Conservation (phyloP, 192 early-diverging fungal genomes). For the Coemansia biformis region DNA sequence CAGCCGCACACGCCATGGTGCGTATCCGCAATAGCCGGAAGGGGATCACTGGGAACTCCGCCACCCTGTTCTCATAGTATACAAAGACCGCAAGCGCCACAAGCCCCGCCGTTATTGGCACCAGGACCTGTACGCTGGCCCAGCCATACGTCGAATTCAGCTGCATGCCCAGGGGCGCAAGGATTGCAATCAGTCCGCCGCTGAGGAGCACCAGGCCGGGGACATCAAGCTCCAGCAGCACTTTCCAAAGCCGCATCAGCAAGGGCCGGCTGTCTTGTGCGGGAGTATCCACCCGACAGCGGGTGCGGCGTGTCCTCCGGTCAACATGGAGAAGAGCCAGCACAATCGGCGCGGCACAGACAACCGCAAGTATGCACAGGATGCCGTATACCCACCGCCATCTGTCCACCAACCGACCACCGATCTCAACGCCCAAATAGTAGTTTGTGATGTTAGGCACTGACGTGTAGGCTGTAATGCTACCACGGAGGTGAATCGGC, state of each 20-base stretch:
- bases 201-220: slow-evolving; percentile 29
- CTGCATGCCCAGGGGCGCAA: slow-evolving; percentile 45
- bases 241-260: slow-evolving; percentile 2
- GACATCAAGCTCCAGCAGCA: slow-evolving; percentile 31
- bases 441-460: slow-evolving; percentile 43
- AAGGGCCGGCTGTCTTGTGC: neutral
- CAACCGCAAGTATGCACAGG: slow-evolving; percentile 29
- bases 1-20: slow-evolving; percentile 37
- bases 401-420: slow-evolving; percentile 11
- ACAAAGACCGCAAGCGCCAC: slow-evolving; percentile 31
- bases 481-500: slow-evolving; percentile 36
- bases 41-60: slow-evolving; percentile 61
- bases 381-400: slow-evolving; percentile 50
- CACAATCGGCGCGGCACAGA: slow-evolving; percentile 24
- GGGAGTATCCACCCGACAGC: neutral
- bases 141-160: slow-evolving; percentile 51
- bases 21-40: slow-evolving; percentile 35
- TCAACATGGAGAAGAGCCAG: slow-evolving; percentile 23
- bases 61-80: slow-evolving; percentile 54
- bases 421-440: slow-evolving; percentile 39
- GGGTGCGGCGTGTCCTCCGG: slow-evolving; percentile 16
- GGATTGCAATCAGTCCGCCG: slow-evolving; percentile 33
- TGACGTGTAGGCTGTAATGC: slow-evolving; percentile 29
- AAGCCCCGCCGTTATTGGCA: slow-evolving; percentile 41
- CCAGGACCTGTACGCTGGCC: slow-evolving; percentile 51